phyloP scores from a whole-genome alignment of 768 basidiomycete species.

The Tylopilus rubrobrunneus region DNA sequence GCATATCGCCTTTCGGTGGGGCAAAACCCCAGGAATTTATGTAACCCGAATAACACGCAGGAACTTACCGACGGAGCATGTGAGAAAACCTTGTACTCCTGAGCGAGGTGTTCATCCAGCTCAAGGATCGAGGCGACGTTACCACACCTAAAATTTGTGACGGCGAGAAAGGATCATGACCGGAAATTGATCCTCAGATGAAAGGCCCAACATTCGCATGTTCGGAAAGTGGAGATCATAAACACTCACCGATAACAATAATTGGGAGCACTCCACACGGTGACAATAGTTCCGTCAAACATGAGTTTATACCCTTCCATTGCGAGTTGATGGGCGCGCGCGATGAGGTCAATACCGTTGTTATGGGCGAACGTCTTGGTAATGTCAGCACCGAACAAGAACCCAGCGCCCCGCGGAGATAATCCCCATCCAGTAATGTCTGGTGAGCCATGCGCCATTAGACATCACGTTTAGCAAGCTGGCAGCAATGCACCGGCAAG shows the following conservation, averaged over 20 bases:
- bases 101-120: slow-evolving; percentile 87
- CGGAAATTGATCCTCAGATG: slow-evolving; percentile 25
- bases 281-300: slow-evolving; percentile 94
- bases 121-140: slow-evolving; percentile 95
- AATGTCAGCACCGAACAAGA: slow-evolving; percentile 89
- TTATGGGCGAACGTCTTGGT: slow-evolving; percentile 86
- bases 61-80: slow-evolving; percentile 78
- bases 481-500: slow-evolving; percentile 4
- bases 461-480: slow-evolving; percentile 23
- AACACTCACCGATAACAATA: slow-evolving; percentile 88
- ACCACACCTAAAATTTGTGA: slow-evolving; percentile 63
- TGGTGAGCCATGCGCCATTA: slow-evolving; percentile 21
- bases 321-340: slow-evolving; percentile 94
- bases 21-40: slow-evolving; percentile 16
- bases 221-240: slow-evolving; percentile 4
- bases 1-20: slow-evolving; percentile 24
- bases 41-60: slow-evolving; percentile 6
- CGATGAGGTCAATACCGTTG: slow-evolving; percentile 93
- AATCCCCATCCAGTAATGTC: slow-evolving; percentile 95
- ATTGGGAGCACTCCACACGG: slow-evolving; percentile 98
- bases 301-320: slow-evolving; percentile 98
- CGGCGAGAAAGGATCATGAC: slow-evolving; percentile 7
- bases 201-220: slow-evolving; percentile 13
- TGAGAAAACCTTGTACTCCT: slow-evolving; percentile 94
- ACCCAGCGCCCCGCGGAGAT: slow-evolving; percentile 97